Evolutionary conservation across 495 filamentous ascomycete genomes (phyloP), one percentile per base, ranked within the genome.

Genomic region (Elaphomyces granulatus): DNA sequence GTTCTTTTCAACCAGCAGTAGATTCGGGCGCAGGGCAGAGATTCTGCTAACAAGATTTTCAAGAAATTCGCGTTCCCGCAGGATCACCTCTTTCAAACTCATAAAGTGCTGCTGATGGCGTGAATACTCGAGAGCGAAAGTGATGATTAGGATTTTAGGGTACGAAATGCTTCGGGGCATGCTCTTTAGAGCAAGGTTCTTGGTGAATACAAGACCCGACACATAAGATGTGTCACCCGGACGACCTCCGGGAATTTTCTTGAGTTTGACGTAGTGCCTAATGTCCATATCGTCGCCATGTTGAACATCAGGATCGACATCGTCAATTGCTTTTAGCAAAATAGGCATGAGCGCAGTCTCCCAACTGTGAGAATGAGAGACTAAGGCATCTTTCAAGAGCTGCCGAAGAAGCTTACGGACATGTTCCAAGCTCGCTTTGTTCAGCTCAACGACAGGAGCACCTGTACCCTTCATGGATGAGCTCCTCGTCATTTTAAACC

Each of bases 221-320:
- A 99, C 79, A 55, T 96, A 96, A 8, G 77, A 76, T 2, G 90
- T 96, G 59, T 99, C 92, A 14, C 81, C 75, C 31, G 90, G 90
- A 37, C 71, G 74, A 19, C 87, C 90, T 15, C 88, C 87, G 1
- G 87, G 80, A 4, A 95, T 87, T 53, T 92, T 92, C 51, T 99
- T 99, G 15, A 99, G 61, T 58, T 99, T 99, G 33, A 99, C 80
- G 51, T 94, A 99, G 50, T 96, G 88, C n/a, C 90, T 75, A 44
- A 99, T 94, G 55, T 99, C 88, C 61, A 96, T 94, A 50, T 88
- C 83, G 51, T 99, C 92, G 2, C 84, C 85, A 34, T 68, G 69
- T 37, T 87, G 78, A 16, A 94, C 79, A 56, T 95, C 78, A 3
- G 92, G 92, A 47, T 94, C 83, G 15, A 99, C 86, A 49, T 94